phyloP scores from a whole-genome alignment of 2,329 filamentous ascomycete genomes.

The Plectosphaerella cucumerina region DNA sequence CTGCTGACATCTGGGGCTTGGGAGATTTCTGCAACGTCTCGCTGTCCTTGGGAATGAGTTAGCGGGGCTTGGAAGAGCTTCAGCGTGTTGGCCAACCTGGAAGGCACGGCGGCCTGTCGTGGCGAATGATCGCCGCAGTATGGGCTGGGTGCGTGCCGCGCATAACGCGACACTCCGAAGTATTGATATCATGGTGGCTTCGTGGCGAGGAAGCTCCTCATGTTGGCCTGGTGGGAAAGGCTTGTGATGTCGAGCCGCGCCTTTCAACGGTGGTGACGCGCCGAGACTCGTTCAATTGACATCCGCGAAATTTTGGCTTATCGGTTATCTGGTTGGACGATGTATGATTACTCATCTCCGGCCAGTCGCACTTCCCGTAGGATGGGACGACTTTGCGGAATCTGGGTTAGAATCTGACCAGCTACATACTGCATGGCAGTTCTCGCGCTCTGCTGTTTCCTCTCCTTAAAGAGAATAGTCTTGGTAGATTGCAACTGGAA shows the following conservation, averaged over 20 bases:
- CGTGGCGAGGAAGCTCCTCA: conserved; percentile 1
- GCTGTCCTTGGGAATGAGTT: background rate
- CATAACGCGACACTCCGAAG: conserved; percentile 5
- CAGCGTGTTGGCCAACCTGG: conserved; percentile 1
- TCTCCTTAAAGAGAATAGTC: no score
- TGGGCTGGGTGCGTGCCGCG: conserved; percentile 4
- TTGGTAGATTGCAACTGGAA: no score
- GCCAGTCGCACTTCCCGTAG: no score
- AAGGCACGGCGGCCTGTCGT: conserved; percentile 7
- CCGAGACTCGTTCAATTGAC: no score
- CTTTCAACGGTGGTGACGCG: background rate
- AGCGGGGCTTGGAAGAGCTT: background rate
- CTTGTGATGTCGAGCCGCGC: background rate
- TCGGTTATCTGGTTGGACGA: no score
- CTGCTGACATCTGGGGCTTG: background rate
- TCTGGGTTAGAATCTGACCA: no score
- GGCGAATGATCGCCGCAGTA: conserved; percentile 9
- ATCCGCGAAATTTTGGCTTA: no score
- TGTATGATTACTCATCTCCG: no score
- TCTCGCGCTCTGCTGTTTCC: no score
- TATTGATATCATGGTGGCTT: conserved; percentile 11
- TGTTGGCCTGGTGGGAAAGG: conserved; percentile 6
- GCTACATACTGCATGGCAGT: no score
- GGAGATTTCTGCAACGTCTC: background rate
- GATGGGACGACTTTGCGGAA: no score